These are phyloP conservation scores for Zoysia matrella DNA, from an alignment of 202 grass and related monocot genomes.

Conservation along the genomic window DNA sequence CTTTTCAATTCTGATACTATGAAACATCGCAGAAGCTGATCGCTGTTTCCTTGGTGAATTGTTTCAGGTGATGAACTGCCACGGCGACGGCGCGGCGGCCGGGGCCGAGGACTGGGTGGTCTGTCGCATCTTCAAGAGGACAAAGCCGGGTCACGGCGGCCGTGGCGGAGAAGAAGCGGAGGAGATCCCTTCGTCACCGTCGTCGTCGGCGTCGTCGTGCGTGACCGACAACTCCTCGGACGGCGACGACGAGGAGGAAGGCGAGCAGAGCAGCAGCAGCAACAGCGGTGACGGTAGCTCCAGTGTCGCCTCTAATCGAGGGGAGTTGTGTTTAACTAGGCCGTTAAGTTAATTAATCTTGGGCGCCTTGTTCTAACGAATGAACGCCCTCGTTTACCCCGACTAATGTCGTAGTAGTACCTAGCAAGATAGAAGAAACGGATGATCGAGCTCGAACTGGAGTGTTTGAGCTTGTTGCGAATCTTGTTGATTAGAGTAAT, in stretches of 20 bases:
- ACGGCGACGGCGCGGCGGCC: not conserved
- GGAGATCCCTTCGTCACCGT: slow-evolving; percentile 24
- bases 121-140: slow-evolving; percentile 72
- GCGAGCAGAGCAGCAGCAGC: slow-evolving; percentile 8
- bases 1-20: too few species aligned
- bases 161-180: not conserved
- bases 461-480: slow-evolving; percentile 23
- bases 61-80: slow-evolving; percentile 13
- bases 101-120: slow-evolving; percentile 57
- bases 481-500: not conserved
- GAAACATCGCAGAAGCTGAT: not conserved
- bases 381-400: not conserved
- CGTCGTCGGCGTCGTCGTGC: slow-evolving; percentile 29
- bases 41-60: not conserved
- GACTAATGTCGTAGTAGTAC: slow-evolving; percentile 35
- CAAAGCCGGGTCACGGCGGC: not conserved
- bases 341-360: slow-evolving; percentile 7
- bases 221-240: slow-evolving; percentile 40
- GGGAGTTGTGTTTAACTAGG: not conserved
- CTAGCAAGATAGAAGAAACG: slow-evolving; percentile 7
- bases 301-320: too few species aligned
- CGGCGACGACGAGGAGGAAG: not conserved
- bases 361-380: slow-evolving; percentile 31
- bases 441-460: slow-evolving; percentile 11
- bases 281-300: not conserved